A percentile compares a stretch with the other conserved stretches of the same genome.
Evolutionary conservation across 2,329 filamentous ascomycete species (phyloP).

Genomic region (Salinomyces thailandicus): DNA sequence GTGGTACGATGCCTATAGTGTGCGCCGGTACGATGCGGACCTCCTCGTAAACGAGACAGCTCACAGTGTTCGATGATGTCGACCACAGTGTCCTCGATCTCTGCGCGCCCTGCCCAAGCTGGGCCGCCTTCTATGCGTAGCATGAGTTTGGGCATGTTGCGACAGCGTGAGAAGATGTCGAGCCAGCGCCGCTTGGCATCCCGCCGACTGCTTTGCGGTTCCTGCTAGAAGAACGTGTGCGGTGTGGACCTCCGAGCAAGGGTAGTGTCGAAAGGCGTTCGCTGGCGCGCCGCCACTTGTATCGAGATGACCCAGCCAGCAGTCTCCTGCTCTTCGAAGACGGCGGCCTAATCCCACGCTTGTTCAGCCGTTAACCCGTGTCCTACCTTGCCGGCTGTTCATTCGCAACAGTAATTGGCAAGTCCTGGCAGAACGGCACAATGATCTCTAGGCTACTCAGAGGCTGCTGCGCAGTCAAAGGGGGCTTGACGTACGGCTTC

Average conservation of each 20-base stretch:
- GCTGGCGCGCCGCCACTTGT: not conserved
- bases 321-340: not conserved
- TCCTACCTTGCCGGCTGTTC: too few relatives aligned
- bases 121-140: conserved; percentile 19
- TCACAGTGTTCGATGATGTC: too few relatives aligned
- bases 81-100: conserved; percentile 18
- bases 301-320: not conserved
- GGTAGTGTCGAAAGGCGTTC: not conserved
- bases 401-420: conserved; percentile 13
- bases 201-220: conserved; percentile 1
- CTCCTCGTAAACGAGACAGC: too few relatives aligned
- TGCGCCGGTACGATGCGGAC: conserved; percentile 20
- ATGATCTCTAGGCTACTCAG: not conserved
- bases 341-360: too few relatives aligned
- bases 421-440: conserved; percentile 10
- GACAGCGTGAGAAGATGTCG: conserved; percentile 13
- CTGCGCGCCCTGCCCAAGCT: conserved; percentile 20
- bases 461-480: conserved; percentile 6
- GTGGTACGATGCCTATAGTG: conserved; percentile 23
- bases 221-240: not conserved
- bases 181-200: conserved; percentile 11
- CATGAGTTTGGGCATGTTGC: conserved; percentile 12
- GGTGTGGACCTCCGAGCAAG: too few relatives aligned
- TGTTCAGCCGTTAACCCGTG: too few relatives aligned
- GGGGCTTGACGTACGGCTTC: conserved; percentile 10